Evolutionary conservation across 164 flowering plant species (phyloP).

Genomic region (Nymphaea thermarum): DNA sequence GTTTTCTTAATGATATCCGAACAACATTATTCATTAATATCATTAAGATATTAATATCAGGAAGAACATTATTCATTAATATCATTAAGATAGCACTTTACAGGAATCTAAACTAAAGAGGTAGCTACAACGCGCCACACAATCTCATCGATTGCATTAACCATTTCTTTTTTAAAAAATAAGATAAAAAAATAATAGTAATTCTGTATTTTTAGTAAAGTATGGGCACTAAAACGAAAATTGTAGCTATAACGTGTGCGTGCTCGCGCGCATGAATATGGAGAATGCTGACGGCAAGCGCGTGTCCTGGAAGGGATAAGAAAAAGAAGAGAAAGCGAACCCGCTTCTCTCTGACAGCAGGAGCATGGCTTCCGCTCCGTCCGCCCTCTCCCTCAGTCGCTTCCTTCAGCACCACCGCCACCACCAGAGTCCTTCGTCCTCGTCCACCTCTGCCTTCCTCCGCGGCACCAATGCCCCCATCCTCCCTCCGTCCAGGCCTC

Average conservation of each 20-base stretch:
- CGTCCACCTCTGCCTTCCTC: slow-evolving; percentile 15
- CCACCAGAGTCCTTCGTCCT: slow-evolving; percentile 2
- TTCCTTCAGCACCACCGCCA: slow-evolving; percentile 10
- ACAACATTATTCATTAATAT: no score
- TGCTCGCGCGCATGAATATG: background rate
- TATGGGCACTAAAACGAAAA: background rate
- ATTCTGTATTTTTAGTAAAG: no score
- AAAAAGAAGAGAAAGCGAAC: background rate
- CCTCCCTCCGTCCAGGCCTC: slow-evolving; percentile 3
- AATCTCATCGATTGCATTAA: no score
- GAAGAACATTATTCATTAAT: no score
- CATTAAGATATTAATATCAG: no score
- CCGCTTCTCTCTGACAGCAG: slow-evolving; percentile 3
- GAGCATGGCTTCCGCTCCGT: slow-evolving; percentile 6
- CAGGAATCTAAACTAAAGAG: no score
- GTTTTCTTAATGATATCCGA: no score
- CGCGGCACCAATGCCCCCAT: slow-evolving; percentile 5
- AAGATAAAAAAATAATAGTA: no score
- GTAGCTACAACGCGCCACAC: no score
- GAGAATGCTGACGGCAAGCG: background rate
- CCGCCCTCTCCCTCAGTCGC: slow-evolving; percentile 15
- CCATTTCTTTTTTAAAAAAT: no score
- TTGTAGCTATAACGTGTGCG: background rate
- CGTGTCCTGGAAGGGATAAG: background rate
- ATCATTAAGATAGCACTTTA: no score